Conservation (phyloP, 352 stramenopile genomes). For the Phytophthora macrochlamydospora region DNA sequence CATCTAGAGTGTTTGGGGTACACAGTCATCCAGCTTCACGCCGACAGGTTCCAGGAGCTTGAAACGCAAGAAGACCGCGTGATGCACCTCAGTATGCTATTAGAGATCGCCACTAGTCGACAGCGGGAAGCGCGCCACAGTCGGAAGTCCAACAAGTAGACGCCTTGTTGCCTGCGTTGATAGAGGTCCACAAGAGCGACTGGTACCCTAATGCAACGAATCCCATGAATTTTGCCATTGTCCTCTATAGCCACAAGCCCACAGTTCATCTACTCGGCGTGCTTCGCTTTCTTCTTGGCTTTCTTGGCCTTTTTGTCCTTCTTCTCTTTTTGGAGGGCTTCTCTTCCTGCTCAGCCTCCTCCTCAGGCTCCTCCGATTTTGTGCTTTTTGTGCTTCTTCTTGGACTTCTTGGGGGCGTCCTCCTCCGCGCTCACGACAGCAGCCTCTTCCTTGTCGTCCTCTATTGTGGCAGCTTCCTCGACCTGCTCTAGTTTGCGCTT, state of each 20-base stretch:
- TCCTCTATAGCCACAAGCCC: constrained; percentile 16
- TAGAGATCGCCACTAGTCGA: constrained; percentile 65
- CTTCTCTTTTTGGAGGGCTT: constrained; percentile 22
- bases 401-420: constrained; percentile 27
- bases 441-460: constrained; percentile 34
- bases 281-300: constrained; percentile 42
- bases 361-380: constrained; percentile 42
- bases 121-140: neutral
- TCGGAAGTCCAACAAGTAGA: constrained; percentile 15
- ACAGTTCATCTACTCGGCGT: constrained; percentile 23
- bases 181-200: constrained; percentile 3
- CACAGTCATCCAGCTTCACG: constrained; percentile 71
- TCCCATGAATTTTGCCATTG: constrained; percentile 22
- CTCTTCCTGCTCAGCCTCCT: constrained; percentile 6
- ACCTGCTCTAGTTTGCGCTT: constrained; percentile 49
- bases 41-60: constrained; percentile 59
- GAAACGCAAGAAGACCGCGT: constrained; percentile 50
- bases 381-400: constrained; percentile 46
- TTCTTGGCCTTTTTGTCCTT: constrained; percentile 60
- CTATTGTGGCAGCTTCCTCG: constrained; percentile 27
- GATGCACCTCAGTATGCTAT: constrained; percentile 67
- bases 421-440: constrained; percentile 25
- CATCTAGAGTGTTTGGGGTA: constrained; percentile 69
- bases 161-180: neutral
- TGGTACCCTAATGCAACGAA: constrained; percentile 22